phyloP scores from a whole-genome alignment of 2,329 filamentous ascomycete species.

The Penicillium occitanis region DNA sequence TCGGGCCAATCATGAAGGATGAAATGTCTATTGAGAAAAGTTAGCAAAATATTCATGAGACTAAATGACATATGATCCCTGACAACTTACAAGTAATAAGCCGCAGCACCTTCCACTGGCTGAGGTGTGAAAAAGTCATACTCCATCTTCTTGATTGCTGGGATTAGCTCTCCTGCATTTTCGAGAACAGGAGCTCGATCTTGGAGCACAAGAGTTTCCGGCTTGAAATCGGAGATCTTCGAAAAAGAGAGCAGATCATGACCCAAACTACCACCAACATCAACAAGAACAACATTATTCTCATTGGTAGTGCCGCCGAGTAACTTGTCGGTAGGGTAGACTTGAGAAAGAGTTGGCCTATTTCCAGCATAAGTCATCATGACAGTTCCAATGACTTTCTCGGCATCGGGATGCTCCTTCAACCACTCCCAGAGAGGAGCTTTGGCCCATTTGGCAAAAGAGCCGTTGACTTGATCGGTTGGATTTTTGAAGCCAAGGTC shows the following conservation, averaged over 20 bases:
- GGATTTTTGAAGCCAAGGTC: conserved; percentile 8
- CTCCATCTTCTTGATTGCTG: conserved; percentile 34
- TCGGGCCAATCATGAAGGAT: conserved; percentile 41
- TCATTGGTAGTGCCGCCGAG: background rate
- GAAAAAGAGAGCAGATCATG: conserved; percentile 28
- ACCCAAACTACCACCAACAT: conserved; percentile 25
- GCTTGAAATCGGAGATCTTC: conserved; percentile 34
- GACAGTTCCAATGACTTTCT: conserved; percentile 13
- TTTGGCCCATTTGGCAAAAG: conserved; percentile 13
- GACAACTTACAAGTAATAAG: conserved; percentile 15
- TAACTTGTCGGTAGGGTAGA: conserved; percentile 11
- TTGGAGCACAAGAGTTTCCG: conserved; percentile 49
- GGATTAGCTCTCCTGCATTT: conserved; percentile 18
- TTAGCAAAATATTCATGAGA: background rate
- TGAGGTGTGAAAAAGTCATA: conserved; percentile 52
- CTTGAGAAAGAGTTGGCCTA: conserved; percentile 3
- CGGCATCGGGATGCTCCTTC: conserved; percentile 8
- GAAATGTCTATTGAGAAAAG: conserved; percentile 27
- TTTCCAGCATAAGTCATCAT: conserved; percentile 16
- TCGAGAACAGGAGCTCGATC: conserved; percentile 45
- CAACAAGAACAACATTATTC: conserved; percentile 22
- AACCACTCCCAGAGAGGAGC: conserved; percentile 15
- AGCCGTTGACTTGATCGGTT: conserved; percentile 8
- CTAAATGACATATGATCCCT: background rate
- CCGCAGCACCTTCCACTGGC: conserved; percentile 42